Percentiles rank a stretch among this genome's conserved stretches.
These are phyloP conservation scores for Paraurostyla sp. DNA, from an alignment of 73 alveolate genomes.

Conservation along the genomic window DNA sequence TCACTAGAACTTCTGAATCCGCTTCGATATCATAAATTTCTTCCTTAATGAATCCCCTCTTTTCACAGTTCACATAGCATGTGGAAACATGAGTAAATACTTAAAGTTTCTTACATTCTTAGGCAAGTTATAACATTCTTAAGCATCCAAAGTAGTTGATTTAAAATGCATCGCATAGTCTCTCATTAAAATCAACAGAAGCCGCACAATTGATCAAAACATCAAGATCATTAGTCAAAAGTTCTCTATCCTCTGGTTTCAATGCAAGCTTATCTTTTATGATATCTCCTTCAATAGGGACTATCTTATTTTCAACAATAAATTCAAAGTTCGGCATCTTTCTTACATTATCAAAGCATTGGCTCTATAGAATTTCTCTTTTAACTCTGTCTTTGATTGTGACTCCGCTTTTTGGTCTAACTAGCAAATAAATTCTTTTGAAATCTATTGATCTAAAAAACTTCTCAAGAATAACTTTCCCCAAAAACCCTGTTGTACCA, in stretches of 20 bases:
- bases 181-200: constrained; percentile 68
- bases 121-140: constrained; percentile 66
- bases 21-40: constrained; percentile 79
- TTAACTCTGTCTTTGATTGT: constrained; percentile 18
- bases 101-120: constrained; percentile 62
- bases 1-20: constrained; percentile 62
- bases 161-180: constrained; percentile 65
- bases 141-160: constrained; percentile 70
- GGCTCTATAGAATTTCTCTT: constrained; percentile 21
- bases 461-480: constrained; percentile 72
- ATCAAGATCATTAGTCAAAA: constrained; percentile 39
- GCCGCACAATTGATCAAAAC: constrained; percentile 76
- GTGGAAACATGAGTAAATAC: constrained; percentile 72
- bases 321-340: constrained; percentile 30
- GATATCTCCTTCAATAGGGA: constrained; percentile 72
- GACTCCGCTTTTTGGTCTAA: constrained; percentile 63
- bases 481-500: constrained; percentile 72
- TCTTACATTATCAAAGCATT: constrained; percentile 33
- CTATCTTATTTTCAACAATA: constrained; percentile 13
- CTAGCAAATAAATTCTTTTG: constrained; percentile 54
- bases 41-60: constrained; percentile 83
- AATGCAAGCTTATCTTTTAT: constrained; percentile 50
- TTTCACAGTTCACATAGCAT: constrained; percentile 67
- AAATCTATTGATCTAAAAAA: constrained; percentile 55
- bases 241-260: constrained; percentile 27